phyloP scores from a whole-genome alignment of 805 yeast genomes.

The Schizosaccharomyces japonicus region DNA sequence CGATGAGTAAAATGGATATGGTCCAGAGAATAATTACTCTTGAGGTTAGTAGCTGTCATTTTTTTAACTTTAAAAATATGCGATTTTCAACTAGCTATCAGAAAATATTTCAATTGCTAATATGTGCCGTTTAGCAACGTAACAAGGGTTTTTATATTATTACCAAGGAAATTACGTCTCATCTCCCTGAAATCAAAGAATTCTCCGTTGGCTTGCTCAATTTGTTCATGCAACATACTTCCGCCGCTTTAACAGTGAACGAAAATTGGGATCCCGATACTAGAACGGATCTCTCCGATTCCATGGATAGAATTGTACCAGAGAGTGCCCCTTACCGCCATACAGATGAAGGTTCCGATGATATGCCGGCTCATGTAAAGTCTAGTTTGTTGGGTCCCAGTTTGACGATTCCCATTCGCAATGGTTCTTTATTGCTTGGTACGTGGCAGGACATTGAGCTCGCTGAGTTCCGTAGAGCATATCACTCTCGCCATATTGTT shows the following conservation, averaged over 20 bases:
- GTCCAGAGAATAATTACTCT: background rate
- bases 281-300: conserved; percentile 38
- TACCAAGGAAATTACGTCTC: conserved; percentile 35
- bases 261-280: conserved; percentile 69
- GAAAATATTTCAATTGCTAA: too few relatives aligned
- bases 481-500: conserved; percentile 40
- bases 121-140: conserved; percentile 16
- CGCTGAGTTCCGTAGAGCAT: conserved; percentile 43
- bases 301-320: conserved; percentile 43
- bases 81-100: too few relatives aligned
- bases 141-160: conserved; percentile 47
- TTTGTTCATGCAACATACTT: conserved; percentile 54
- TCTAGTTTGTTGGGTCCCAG: conserved; percentile 38
- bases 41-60: background rate
- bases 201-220: conserved; percentile 41
- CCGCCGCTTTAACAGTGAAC: conserved; percentile 52
- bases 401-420: conserved; percentile 40
- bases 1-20: background rate
- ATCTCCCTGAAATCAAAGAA: conserved; percentile 34
- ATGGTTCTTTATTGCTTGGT: conserved; percentile 46
- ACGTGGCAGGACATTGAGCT: conserved; percentile 75
- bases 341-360: conserved; percentile 56
- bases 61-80: background rate
- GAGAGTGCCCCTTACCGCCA: conserved; percentile 35
- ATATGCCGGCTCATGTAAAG: conserved; percentile 65